These are phyloP conservation scores for Suillus luteus DNA, from an alignment of 768 basidiomycete genomes.

Conservation along the genomic window DNA sequence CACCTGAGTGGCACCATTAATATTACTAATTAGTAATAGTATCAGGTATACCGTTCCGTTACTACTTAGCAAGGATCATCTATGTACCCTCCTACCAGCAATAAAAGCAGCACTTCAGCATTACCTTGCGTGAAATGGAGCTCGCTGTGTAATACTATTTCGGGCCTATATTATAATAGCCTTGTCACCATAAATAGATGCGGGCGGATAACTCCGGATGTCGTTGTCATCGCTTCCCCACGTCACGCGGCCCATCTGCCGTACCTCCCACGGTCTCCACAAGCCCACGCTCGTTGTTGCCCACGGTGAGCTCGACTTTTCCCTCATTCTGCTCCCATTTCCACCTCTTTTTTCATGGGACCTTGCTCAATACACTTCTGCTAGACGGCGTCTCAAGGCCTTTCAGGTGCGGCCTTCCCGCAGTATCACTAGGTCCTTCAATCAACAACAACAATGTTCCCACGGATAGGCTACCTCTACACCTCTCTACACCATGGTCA, in stretches of 20 bases:
- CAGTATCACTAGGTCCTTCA: too few species aligned
- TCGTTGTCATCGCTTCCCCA: background rate
- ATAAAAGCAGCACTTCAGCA: background rate
- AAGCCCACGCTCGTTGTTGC: too few species aligned
- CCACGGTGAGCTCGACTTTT: too few species aligned
- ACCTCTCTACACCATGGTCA: slow-evolving; percentile 25
- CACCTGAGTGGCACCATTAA: background rate
- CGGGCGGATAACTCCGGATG: background rate
- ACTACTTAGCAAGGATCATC: background rate
- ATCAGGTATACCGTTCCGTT: background rate
- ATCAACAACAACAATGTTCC: too few species aligned
- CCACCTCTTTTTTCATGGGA: too few species aligned
- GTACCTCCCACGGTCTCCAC: background rate
- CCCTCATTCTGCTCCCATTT: too few species aligned
- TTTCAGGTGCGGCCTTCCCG: too few species aligned
- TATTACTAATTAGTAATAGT: background rate
- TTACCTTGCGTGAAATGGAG: background rate
- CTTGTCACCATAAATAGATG: background rate
- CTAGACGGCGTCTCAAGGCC: too few species aligned
- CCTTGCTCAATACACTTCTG: too few species aligned
- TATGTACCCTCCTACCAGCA: background rate
- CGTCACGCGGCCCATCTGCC: background rate
- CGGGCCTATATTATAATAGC: background rate
- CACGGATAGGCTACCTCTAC: too few species aligned
- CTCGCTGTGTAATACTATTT: background rate